Conservation (phyloP, 1,139 yeast genomes). For the Ashbya aceris region DNA sequence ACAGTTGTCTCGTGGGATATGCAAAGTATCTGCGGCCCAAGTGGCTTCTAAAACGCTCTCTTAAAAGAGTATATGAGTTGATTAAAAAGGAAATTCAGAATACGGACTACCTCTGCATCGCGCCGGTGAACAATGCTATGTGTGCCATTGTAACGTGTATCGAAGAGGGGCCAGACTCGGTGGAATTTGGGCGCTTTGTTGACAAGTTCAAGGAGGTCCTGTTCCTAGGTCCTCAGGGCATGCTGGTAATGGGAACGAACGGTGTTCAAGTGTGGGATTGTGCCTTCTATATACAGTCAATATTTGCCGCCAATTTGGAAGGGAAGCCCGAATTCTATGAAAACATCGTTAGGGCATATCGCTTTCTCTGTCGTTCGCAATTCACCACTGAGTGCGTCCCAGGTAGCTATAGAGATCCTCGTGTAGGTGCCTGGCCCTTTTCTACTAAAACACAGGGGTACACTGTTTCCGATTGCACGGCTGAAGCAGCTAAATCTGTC, state of each 20-base stretch:
- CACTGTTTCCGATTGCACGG: conserved; percentile 94
- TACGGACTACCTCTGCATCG: conserved; percentile 78
- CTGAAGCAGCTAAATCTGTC: conserved; percentile 90
- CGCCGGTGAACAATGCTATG: conserved; percentile 88
- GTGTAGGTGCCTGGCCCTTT: conserved; percentile 96
- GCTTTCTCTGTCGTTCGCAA: conserved; percentile 72
- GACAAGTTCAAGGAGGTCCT: conserved; percentile 65
- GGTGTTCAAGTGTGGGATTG: conserved; percentile 98
- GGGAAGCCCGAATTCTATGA: conserved; percentile 58
- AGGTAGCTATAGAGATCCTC: conserved; percentile 73
- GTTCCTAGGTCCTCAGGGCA: conserved; percentile 83
- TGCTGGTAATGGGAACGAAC: conserved; percentile 93
- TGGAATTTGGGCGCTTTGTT: conserved; percentile 45
- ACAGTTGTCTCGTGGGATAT: conserved; percentile 50
- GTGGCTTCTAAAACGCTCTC: conserved; percentile 53
- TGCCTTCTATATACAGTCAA: conserved; percentile 81
- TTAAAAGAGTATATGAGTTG: conserved; percentile 48
- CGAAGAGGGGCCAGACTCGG: conserved; percentile 65
- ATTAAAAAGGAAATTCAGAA: conserved; percentile 67
- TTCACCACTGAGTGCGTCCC: conserved; percentile 70
- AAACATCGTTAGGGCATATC: conserved; percentile 53
- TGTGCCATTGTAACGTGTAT: conserved; percentile 59
- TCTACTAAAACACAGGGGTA: conserved; percentile 94
- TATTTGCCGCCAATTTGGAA: conserved; percentile 71
- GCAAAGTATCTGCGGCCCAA: conserved; percentile 65